Base-by-base conservation (phyloP, 2,329 filamentous ascomycete species). In the Alternaria gansuensis region DNA sequence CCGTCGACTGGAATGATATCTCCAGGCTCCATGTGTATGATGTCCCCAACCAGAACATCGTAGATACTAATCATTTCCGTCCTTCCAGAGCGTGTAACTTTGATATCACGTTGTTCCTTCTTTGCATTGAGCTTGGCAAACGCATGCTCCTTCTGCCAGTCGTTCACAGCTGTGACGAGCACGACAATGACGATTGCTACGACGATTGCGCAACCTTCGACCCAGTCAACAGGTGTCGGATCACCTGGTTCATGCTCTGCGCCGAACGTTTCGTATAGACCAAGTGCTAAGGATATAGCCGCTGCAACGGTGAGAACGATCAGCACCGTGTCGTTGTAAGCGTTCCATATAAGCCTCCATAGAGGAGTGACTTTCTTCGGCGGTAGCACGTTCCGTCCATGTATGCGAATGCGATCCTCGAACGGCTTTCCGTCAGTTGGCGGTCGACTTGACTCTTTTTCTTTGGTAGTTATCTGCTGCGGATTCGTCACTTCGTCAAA, bases 261-360 rank as follows among this genome's bases (percentile, higher is more conserved):
- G 21, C 83, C 83, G 13, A 88, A 81, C 0, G 87, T 86, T 72
- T 90, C 84, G 67, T 92, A 92, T 2, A 92, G 79, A 9, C 90
- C 89, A 10, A 92, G 80, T 8, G 86, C 87, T 7, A 92, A 77
- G 0, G 89, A 92, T 10, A 92, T 82, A 10, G 88, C 79, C 1
- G 89, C 90, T 9, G 89, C 89, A 34, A 87, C 82, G 0, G 88
- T 89, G 59, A 92, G 78, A 5, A 92, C 78, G 37, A 92, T 88
- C 37, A 92, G 83, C 34, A 92, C 87, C 64, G 89, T 90, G 76
- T 92, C 90, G 65, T 91, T 89, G 74, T 90, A 90, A 3, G 89
- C 88, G 61, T 84, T 84, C 88, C 88, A 91, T 58, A 88, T 82
- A 7, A 90, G 72, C 57, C 79, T 80, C 67, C 86, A 81, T 39